phyloP scores from a whole-genome alignment of 176 grass and related monocot species.

The Musa beccarii region DNA sequence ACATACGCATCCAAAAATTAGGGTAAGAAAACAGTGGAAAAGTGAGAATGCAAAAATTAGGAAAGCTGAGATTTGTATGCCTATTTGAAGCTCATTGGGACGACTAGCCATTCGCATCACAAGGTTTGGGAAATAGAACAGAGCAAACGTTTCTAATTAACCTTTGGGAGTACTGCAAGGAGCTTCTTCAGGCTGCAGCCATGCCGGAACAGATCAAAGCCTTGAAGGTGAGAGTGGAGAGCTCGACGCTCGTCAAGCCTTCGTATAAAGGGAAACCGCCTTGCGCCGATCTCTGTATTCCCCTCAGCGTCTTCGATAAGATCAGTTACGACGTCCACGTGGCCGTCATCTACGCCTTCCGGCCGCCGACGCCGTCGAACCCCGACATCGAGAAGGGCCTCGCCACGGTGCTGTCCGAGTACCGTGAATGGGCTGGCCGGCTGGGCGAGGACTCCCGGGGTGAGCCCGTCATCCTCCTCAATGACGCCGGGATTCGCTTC shows the following conservation, averaged over 20 bases:
- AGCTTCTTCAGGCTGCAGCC: background rate
- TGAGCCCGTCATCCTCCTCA: slow-evolving; percentile 22
- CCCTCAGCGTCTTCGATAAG: slow-evolving; percentile 51
- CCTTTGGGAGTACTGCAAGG: no score
- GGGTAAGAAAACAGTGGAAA: no score
- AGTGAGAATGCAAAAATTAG: no score
- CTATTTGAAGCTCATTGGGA: no score
- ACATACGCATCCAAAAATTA: no score
- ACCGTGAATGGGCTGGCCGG: slow-evolving; percentile 40
- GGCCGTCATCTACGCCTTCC: slow-evolving; percentile 56
- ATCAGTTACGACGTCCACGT: slow-evolving; percentile 36
- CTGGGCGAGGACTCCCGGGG: slow-evolving; percentile 13
- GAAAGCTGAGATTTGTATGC: no score
- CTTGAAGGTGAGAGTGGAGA: slow-evolving; percentile 57
- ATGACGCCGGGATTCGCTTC: slow-evolving; percentile 34
- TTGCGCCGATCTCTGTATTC: slow-evolving; percentile 19
- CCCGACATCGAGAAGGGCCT: slow-evolving; percentile 34
- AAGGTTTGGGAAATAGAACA: no score
- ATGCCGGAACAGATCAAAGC: background rate
- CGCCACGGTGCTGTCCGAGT: slow-evolving; percentile 22
- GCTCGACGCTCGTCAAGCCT: slow-evolving; percentile 40
- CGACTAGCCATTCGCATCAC: no score
- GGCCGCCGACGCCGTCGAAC: slow-evolving; percentile 33
- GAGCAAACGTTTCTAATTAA: no score
- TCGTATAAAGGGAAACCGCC: slow-evolving; percentile 20